phyloP scores from a whole-genome alignment of 257 asterid genomes.

The Striga asiatica region DNA sequence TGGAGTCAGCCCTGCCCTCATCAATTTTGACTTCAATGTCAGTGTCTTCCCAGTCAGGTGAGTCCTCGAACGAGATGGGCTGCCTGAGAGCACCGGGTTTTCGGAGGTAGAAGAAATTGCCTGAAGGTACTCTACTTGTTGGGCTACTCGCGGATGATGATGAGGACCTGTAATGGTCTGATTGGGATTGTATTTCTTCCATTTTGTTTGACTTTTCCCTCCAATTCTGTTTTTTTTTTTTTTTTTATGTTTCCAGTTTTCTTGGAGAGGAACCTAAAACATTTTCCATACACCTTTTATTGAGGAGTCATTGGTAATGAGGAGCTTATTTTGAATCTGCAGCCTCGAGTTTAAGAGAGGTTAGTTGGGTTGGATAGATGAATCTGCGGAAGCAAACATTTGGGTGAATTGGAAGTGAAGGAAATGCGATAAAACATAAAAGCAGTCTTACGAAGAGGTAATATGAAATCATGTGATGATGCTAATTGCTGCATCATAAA shows the following conservation, averaged over 20 bases:
- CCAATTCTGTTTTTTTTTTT: too few species aligned
- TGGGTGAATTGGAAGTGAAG: background rate
- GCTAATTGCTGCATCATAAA: background rate
- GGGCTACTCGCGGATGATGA: slow-evolving; percentile 99
- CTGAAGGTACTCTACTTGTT: slow-evolving; percentile 80
- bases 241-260: slow-evolving; percentile 10
- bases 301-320: too few species aligned
- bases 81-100: slow-evolving; percentile 83
- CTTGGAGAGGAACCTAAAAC: too few species aligned
- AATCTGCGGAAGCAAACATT: slow-evolving; percentile 17
- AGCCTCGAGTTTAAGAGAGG: background rate
- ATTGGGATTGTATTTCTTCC: slow-evolving; percentile 96
- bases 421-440: background rate
- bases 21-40: slow-evolving; percentile 75
- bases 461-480: background rate
- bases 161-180: slow-evolving; percentile 87
- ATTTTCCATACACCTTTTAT: too few species aligned
- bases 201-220: slow-evolving; percentile 19
- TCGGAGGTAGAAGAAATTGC: slow-evolving; percentile 86
- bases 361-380: slow-evolving; percentile 11
- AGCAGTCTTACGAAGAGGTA: background rate
- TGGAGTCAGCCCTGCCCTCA: slow-evolving; percentile 81
- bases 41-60: slow-evolving; percentile 94
- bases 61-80: slow-evolving; percentile 93
- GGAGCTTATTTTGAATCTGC: background rate